Base-by-base conservation (phyloP, 1,139 yeast species). In the Casaregolazyma lundiana region DNA sequence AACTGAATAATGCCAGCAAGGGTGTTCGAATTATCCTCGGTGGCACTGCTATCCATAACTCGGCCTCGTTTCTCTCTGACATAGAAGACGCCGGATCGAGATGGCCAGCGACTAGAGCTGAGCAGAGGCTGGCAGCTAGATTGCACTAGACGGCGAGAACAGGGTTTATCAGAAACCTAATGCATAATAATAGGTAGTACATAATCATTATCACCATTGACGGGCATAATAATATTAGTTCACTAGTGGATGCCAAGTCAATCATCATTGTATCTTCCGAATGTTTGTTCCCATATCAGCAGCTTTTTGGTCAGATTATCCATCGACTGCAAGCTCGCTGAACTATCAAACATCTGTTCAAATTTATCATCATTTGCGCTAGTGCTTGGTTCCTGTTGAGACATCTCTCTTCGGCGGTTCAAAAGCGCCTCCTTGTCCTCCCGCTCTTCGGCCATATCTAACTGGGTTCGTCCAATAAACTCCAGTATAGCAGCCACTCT, bases 401-500 rank as follows among this genome's bases (percentile, higher is more conserved):
- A 50, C 19, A 58, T 46, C 26, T 39, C 36, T 22, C 50, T 48
- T n/a, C 58, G 46, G 36, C 53, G 57, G 7, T 45, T 69, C 42
- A 77, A 68, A 49, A 81, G 63, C 53, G 71, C 73, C 36, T 70
- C 68, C 56, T 85, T 77, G 49, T 75, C 73, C 7, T 72, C 68
- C 53, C 81, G 80, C 59, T 89, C 96, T 44, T 77, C 78, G 38
- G 81, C 82, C 51, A 89, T 69, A 60, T 92, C 97, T 49, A 80
- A 65, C 62, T 88, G 95, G 1, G 95, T 84, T 42, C 96, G 73
- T 6, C 88, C 88, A 24, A 90, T 75, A 75, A 90, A 92, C 67
- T 92, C 97, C 58, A 90, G 70, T 16, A 92, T 89, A 2, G 96
- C 95, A 4, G 90, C 85, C 0, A 89, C 86, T 48, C 98, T 75